phyloP scores from a whole-genome alignment of 257 asterid genomes.

The Nicotiana benthamiana region DNA sequence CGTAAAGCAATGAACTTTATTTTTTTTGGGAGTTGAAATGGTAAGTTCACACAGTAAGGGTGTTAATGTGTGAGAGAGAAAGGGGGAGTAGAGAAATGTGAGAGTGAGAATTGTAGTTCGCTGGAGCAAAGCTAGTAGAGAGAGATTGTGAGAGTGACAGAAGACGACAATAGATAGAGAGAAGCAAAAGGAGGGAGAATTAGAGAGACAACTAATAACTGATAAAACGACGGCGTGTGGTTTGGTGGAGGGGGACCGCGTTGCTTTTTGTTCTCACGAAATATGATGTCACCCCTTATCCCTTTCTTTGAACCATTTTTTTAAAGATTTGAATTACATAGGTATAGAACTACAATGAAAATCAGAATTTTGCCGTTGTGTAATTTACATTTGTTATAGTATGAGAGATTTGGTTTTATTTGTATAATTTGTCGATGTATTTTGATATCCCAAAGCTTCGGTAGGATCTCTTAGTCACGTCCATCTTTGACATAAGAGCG shows the following conservation, averaged over 20 bases:
- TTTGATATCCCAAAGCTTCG: too few species aligned
- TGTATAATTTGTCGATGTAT: too few species aligned
- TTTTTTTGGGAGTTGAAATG: not conserved
- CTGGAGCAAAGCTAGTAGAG: not conserved
- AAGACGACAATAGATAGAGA: constrained; percentile 5
- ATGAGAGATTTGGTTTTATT: too few species aligned
- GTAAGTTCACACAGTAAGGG: constrained; percentile 4
- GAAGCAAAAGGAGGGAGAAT: not conserved
- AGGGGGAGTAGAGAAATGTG: not conserved
- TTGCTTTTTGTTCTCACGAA: not conserved
- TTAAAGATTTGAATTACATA: too few species aligned
- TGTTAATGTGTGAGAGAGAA: constrained; percentile 6
- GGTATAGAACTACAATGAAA: too few species aligned
- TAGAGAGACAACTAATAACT: not conserved
- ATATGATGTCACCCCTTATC: constrained; percentile 1
- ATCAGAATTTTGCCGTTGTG: too few species aligned
- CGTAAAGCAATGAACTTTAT: not conserved
- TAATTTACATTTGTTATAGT: too few species aligned
- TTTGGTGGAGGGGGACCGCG: too few species aligned
- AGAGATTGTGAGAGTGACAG: not conserved
- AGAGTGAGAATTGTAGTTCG: not conserved
- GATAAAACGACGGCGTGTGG: constrained; percentile 13
- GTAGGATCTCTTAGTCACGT: too few species aligned
- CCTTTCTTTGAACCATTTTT: not conserved
- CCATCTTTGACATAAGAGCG: too few species aligned